These are phyloP conservation scores for Wickerhamiella parazyma DNA, from an alignment of 805 yeast genomes.

Conservation along the genomic window DNA sequence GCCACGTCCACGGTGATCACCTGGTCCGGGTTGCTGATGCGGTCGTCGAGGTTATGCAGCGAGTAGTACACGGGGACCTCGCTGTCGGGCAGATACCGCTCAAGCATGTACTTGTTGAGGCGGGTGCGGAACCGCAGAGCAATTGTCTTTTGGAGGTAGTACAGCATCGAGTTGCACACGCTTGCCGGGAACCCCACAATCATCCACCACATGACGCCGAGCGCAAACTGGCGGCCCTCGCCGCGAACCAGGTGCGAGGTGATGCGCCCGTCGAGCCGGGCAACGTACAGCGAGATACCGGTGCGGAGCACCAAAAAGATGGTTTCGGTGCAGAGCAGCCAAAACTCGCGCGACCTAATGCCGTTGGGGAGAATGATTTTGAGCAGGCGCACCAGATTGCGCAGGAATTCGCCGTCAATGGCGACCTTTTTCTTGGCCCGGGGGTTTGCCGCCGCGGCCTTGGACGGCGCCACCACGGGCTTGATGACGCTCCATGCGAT, in stretches of 20 bases:
- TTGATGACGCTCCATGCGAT: not conserved
- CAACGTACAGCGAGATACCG: slow-evolving; percentile 62
- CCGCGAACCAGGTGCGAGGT: slow-evolving; percentile 72
- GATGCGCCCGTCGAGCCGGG: slow-evolving; percentile 70
- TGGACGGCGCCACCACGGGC: not conserved
- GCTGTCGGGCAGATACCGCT: slow-evolving; percentile 56
- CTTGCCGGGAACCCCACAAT: slow-evolving; percentile 77
- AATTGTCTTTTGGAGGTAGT: slow-evolving; percentile 27
- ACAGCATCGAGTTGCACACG: slow-evolving; percentile 54
- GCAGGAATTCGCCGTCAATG: slow-evolving; percentile 23
- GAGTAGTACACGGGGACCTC: slow-evolving; percentile 61
- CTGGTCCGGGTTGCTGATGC: slow-evolving; percentile 66
- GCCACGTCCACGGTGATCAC: slow-evolving; percentile 69
- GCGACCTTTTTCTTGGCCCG: slow-evolving; percentile 19
- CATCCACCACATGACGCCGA: slow-evolving; percentile 64
- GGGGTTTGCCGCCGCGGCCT: no score
- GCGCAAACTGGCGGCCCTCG: slow-evolving; percentile 47
- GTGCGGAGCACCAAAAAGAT: slow-evolving; percentile 54
- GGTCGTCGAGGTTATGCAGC: slow-evolving; percentile 44
- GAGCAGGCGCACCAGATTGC: slow-evolving; percentile 21
- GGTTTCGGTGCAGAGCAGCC: slow-evolving; percentile 38
- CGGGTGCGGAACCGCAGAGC: slow-evolving; percentile 40
- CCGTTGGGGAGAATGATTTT: slow-evolving; percentile 26
- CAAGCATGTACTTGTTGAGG: slow-evolving; percentile 50
- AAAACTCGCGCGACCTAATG: slow-evolving; percentile 22